Evolutionary conservation across 495 filamentous ascomycete genomes (phyloP), one percentile per base, ranked within the genome.

Genomic region (Xylaria longipes): DNA sequence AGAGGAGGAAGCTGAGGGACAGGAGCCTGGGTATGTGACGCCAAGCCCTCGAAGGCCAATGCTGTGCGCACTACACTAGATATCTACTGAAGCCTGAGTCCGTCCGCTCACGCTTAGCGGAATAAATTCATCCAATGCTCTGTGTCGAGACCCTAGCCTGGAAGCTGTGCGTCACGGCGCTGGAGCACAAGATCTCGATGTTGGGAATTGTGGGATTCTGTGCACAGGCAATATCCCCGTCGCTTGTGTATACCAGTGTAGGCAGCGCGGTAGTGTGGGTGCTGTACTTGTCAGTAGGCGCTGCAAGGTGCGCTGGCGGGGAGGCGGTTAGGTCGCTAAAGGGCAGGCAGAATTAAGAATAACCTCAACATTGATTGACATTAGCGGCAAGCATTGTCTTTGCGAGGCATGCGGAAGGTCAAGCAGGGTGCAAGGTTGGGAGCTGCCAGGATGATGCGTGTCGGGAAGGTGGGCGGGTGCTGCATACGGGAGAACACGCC

Each of bases 11-110:
- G 50, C 54, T 45, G 70, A 72, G 39, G 57, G 46, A 54, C 54
- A 70, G 71, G 72, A 74, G 74, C 74, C 68, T 76, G 74, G 68
- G 71, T 76, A 72, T 74, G 76, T 73, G 72, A 78, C 72, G 76
- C 76, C 76, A 78, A 76, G 74, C 65, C 65, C 60, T 60, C 46
- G 7, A 65, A 72, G 65, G 72, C 67, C 50, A 71, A 70, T 62
- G 65, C 58, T 69, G 43, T 69, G 67, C 50, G 57, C 50, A 27
- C 62, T 56, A 56, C 48, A 52, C 48, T 67, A 29, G 31, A 35
- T 20, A n/a, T 22, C 2, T n/a, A 39, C 15, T 60, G 57, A 37
- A 60, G 57, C 22, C 57, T 60, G 57, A 60, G 57, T n/a, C 31
- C 57, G 57, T 60, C 62, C 37, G 37, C n/a, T 17, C 35, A 63